Evolutionary conservation across 495 filamentous ascomycete species (phyloP).

Genomic region (Physcia stellaris): DNA sequence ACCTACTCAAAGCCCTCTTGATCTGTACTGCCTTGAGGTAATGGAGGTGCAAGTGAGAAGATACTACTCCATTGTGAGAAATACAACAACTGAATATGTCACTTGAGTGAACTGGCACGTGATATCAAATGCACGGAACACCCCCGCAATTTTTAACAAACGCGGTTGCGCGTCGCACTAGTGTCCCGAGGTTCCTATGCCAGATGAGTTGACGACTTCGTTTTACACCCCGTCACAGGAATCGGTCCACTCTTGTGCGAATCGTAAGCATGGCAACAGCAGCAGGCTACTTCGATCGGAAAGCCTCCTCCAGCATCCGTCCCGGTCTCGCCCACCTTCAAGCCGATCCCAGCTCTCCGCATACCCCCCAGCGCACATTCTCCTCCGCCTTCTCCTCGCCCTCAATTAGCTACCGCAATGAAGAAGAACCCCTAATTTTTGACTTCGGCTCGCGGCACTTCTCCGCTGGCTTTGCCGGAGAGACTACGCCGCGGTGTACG

Average conservation of each 20-base stretch:
- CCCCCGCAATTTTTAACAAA: no score
- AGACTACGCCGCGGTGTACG: conserved; percentile 56
- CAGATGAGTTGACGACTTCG: no score
- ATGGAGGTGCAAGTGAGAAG: no score
- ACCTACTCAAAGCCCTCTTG: no score
- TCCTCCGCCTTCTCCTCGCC: conserved; percentile 59
- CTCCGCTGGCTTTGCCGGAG: conserved; percentile 74
- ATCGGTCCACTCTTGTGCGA: background rate
- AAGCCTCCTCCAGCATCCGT: conserved; percentile 16
- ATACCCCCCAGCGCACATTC: conserved; percentile 45
- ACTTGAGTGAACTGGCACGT: no score
- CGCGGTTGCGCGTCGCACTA: no score
- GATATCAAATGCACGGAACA: no score
- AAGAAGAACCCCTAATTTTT: conserved; percentile 73
- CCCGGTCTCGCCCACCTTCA: conserved; percentile 15
- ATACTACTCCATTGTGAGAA: no score
- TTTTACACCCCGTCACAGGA: no score
- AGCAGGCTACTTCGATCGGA: conserved; percentile 13
- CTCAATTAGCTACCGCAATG: conserved; percentile 53
- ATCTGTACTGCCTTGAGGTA: no score
- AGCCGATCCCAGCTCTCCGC: conserved; percentile 29
- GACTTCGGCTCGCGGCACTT: conserved; percentile 72
- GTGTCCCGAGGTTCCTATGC: no score
- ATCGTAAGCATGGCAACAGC: conserved; percentile 1
- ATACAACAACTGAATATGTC: no score